Evolutionary conservation across 164 flowering plant species (phyloP).

Genomic region (Aristolochia contorta): DNA sequence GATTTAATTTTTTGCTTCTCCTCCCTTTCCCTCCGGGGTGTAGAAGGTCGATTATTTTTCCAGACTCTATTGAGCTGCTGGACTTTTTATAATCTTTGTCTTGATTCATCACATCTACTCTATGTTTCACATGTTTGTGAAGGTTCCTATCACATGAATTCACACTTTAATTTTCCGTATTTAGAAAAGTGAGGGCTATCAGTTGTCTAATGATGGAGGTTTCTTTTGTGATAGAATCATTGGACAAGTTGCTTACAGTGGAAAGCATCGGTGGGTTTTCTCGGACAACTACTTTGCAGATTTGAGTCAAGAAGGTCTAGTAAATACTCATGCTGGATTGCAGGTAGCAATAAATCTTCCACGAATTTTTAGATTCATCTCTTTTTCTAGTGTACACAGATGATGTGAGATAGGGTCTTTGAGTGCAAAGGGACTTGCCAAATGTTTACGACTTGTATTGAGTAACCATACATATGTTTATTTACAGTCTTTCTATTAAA

Average conservation of each 20-base stretch:
- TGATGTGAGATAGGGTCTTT: too few relatives aligned
- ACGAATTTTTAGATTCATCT: background rate
- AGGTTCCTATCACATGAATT: background rate
- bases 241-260: slow-evolving; percentile 62
- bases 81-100: background rate
- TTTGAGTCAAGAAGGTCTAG: slow-evolving; percentile 17
- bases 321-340: slow-evolving; percentile 17
- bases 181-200: background rate
- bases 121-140: background rate
- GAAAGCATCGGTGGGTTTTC: slow-evolving; percentile 52
- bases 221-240: slow-evolving; percentile 31
- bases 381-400: too few relatives aligned
- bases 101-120: background rate
- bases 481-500: too few relatives aligned
- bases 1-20: background rate
- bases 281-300: slow-evolving; percentile 30
- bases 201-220: slow-evolving; percentile 5
- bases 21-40: too few relatives aligned
- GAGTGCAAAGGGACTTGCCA: too few relatives aligned
- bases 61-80: background rate
- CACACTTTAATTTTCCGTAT: background rate
- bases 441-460: too few relatives aligned
- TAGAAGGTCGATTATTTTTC: background rate
- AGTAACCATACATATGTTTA: background rate
- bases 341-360: slow-evolving; percentile 27